Percentiles rank a stretch among this genome's conserved stretches.
phyloP scores from a whole-genome alignment of 495 filamentous ascomycete genomes.

The Lophiostoma macrostomum region DNA sequence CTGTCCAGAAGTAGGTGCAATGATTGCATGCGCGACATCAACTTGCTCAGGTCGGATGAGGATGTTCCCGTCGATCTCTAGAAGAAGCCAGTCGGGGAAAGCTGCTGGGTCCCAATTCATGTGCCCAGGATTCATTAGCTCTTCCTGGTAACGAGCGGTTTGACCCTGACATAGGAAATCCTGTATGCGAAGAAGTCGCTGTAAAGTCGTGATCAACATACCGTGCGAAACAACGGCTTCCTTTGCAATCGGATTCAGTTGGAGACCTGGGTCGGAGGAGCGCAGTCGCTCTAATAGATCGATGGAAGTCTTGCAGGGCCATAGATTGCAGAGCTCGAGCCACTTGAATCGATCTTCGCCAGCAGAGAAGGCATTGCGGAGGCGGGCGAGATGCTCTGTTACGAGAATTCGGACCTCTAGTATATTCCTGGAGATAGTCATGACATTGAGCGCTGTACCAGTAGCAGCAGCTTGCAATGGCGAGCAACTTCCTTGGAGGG shows the following conservation, averaged over 20 bases:
- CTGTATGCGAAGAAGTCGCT: conserved; percentile 47
- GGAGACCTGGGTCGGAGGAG: too few species aligned
- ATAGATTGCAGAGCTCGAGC: too few species aligned
- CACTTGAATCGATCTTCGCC: conserved; percentile 7
- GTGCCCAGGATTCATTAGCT: conserved; percentile 43
- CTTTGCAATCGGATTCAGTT: too few species aligned
- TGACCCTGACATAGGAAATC: too few species aligned
- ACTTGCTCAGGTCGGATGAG: conserved; percentile 53
- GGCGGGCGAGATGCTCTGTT: background rate
- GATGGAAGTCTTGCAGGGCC: too few species aligned
- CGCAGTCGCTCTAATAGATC: too few species aligned
- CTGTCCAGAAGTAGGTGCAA: conserved; percentile 41
- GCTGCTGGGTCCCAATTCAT: conserved; percentile 49
- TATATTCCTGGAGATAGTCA: background rate
- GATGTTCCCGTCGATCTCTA: conserved; percentile 57
- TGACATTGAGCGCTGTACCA: background rate
- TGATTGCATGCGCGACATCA: conserved; percentile 51
- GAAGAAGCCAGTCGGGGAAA: conserved; percentile 53
- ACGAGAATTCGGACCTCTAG: background rate
- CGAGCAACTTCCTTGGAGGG: background rate
- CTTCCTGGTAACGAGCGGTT: conserved; percentile 27
- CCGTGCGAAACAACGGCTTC: conserved; percentile 46
- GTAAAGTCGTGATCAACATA: conserved; percentile 44
- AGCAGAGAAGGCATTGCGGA: conserved; percentile 8
- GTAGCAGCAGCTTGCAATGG: background rate